These are phyloP conservation scores for Ceratobasidium sp. DNA, from an alignment of 1,284 basidiomycete species.

Conservation along the genomic window DNA sequence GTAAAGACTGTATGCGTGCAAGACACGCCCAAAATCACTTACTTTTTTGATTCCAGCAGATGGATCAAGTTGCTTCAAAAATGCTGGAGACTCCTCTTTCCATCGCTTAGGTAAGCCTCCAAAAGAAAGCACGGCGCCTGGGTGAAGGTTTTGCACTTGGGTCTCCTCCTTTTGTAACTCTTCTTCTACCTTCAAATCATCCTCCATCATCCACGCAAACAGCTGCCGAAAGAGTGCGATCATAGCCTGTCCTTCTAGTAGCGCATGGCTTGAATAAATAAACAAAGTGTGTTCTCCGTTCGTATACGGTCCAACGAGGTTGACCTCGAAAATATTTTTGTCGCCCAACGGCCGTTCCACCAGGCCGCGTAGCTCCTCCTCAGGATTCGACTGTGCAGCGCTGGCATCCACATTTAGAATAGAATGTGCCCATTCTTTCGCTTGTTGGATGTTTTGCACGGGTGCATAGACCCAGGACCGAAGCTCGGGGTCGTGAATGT, in stretches of 20 bases:
- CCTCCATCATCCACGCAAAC: background rate
- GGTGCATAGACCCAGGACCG: conserved; percentile 34
- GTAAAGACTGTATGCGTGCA: background rate
- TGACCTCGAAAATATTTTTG: background rate
- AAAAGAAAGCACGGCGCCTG: conserved; percentile 14
- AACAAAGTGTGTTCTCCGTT: conserved; percentile 17
- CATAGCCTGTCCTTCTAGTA: conserved; percentile 18
- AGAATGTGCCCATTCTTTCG: conserved; percentile 3
- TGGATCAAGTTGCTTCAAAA: background rate
- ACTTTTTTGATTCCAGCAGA: background rate
- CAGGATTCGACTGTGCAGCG: background rate
- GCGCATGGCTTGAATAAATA: conserved; percentile 23
- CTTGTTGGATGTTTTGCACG: background rate
- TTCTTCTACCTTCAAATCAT: conserved; percentile 13
- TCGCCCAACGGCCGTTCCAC: background rate
- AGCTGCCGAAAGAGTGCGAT: conserved; percentile 2
- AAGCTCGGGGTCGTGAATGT: conserved; percentile 34
- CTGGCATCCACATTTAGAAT: background rate
- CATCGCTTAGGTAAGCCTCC: conserved; percentile 16
- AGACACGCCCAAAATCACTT: background rate
- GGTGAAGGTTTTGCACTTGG: conserved; percentile 16
- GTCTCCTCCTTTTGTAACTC: background rate
- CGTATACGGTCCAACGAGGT: conserved; percentile 11
- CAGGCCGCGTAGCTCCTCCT: conserved; percentile 1
- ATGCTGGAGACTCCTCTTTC: conserved; percentile 5